Evolutionary conservation across 805 yeast genomes (phyloP), one percentile per base, ranked within the genome.

Genomic region (Komagataella kurtzmanii): DNA sequence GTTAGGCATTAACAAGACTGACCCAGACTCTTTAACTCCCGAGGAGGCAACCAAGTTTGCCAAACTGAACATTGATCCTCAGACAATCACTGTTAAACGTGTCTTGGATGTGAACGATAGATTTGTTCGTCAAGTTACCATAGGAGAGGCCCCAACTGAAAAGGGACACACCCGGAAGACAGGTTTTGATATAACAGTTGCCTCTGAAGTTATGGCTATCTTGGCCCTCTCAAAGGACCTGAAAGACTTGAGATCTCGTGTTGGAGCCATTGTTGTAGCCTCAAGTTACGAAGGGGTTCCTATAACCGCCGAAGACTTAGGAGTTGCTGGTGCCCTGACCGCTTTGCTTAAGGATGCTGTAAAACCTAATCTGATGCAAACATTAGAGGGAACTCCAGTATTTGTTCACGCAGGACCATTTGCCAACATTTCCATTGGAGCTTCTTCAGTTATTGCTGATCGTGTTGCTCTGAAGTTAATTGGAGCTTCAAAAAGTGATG

Each of bases 371-470:
- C 72, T 85, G 64, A 85, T 85, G 95, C 95, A 85, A 72, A 83
- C 93, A 43, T 75, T 85, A 62, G 95, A 85, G 69, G 93, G 93
- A 58, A 84, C 93, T 21, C 95, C 95, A 23, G 95, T 85, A 17
- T 78, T 85, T 60, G 88, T 85, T 49, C 95, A 85, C 64, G 93
- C 93, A 49, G 95, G 95, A 56, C 95, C 95, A 54, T 85, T 85
- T 63, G 95, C 95, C 61, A 85, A 85, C 66, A 85, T 85, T 57
- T 85, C 93, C 44, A 85, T 85, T 61, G 95, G 95, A 64, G 91
- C 95, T 7, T 81, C 88, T 44, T 85, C 91, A 40, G 85, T 85
- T 49, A 74, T 85, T 62, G 91, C 93, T 54, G 95, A 85, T 66
- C 81, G 80, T 64, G 70, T 85, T 70, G 90, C 90, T n/a, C 72